Evolutionary conservation across 2,329 filamentous ascomycete species (phyloP).

Genomic region (Raffaelea ambrosiae): DNA sequence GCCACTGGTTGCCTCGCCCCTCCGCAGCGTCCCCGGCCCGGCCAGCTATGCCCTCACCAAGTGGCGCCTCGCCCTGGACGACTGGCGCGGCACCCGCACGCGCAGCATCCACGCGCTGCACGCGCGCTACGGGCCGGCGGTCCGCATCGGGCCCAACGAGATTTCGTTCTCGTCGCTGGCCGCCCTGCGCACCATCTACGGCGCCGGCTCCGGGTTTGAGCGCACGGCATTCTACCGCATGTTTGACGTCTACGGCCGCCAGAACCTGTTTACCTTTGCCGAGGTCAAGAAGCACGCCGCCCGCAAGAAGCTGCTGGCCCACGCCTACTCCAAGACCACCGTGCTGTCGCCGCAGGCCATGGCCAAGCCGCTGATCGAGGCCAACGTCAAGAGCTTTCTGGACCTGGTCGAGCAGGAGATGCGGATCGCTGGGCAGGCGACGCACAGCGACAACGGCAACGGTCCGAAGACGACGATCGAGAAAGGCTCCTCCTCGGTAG

Average conservation of each 20-base stretch:
- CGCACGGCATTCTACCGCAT: constrained; percentile 44
- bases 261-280: constrained; percentile 44
- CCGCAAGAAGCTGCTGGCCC: constrained; percentile 42
- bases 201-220: constrained; percentile 41
- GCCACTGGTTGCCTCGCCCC: constrained; percentile 5
- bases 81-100: constrained; percentile 33
- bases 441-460: no score
- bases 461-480: no score
- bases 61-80: constrained; percentile 36
- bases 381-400: constrained; percentile 8
- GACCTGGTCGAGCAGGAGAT: background rate
- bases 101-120: constrained; percentile 33
- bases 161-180: constrained; percentile 31
- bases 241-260: constrained; percentile 43
- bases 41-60: constrained; percentile 30
- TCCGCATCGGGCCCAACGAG: constrained; percentile 38
- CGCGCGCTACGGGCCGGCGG: constrained; percentile 32
- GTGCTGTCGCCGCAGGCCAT: constrained; percentile 27
- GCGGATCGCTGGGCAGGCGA: constrained; percentile 13
- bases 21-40: constrained; percentile 24
- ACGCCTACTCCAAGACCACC: constrained; percentile 42
- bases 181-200: constrained; percentile 44
- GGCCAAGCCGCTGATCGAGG: constrained; percentile 27
- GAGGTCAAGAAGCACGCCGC: constrained; percentile 32
- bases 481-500: background rate